These are phyloP conservation scores for Serendipita sp. DNA, from an alignment of 768 basidiomycete genomes.

Conservation along the genomic window DNA sequence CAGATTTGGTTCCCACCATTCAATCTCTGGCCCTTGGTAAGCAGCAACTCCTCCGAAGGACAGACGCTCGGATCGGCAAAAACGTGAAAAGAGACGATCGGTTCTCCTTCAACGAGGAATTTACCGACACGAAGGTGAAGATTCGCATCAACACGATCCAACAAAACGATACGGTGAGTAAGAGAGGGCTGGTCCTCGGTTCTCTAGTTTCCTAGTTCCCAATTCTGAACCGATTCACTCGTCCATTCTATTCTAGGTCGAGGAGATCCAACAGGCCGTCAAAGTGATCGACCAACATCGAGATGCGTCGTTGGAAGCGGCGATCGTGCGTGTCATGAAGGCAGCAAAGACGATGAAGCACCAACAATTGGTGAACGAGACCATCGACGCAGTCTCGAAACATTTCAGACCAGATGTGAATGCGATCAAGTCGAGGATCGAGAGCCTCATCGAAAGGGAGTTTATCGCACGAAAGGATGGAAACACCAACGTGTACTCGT, in stretches of 20 bases:
- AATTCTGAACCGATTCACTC: slow-evolving; percentile 16
- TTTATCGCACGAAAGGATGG: slow-evolving; percentile 13
- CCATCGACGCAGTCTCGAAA: slow-evolving; percentile 71
- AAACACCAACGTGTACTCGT: neutral
- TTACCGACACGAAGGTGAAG: slow-evolving; percentile 58
- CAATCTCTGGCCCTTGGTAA: slow-evolving; percentile 88
- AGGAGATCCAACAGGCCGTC: slow-evolving; percentile 73
- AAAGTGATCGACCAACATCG: slow-evolving; percentile 75
- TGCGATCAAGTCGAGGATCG: slow-evolving; percentile 73
- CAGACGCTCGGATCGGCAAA: slow-evolving; percentile 56
- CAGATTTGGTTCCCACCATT: slow-evolving; percentile 62
- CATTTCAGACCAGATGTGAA: slow-evolving; percentile 77
- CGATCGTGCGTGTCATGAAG: slow-evolving; percentile 96
- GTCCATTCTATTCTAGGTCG: slow-evolving; percentile 17
- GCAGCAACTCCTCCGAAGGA: slow-evolving; percentile 54
- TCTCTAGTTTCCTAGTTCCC: too few species aligned
- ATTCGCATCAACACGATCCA: slow-evolving; percentile 95
- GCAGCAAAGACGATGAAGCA: slow-evolving; percentile 68
- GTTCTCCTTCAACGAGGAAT: slow-evolving; percentile 70
- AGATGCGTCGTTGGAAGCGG: slow-evolving; percentile 73
- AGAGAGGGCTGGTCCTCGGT: too few species aligned
- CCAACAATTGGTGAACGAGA: slow-evolving; percentile 62
- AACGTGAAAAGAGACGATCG: slow-evolving; percentile 58
- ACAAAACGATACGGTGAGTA: slow-evolving; percentile 63
- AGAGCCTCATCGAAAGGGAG: slow-evolving; percentile 56